Conservation (phyloP, 2,329 filamentous ascomycete genomes). For the Apiospora rasikravindrae region DNA sequence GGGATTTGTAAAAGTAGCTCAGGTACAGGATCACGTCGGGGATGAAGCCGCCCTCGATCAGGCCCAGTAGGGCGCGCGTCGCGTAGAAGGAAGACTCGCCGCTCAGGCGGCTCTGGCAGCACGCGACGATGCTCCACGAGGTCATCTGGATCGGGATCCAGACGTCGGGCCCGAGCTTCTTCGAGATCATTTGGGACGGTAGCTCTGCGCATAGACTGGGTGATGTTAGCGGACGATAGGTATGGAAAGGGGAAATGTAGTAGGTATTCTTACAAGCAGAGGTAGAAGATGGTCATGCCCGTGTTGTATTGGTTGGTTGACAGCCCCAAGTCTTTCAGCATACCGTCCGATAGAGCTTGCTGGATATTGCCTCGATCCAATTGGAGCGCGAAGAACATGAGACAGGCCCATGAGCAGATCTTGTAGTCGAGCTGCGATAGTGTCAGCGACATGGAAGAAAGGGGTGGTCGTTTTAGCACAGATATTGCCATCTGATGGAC, state of each 20-base stretch:
- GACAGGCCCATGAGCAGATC: slow-evolving; percentile 56
- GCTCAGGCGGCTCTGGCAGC: slow-evolving; percentile 37
- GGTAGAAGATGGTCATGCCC: slow-evolving; percentile 25
- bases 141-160: slow-evolving; percentile 44
- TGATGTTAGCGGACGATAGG: background rate
- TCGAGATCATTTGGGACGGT: slow-evolving; percentile 33
- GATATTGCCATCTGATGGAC: too few species aligned
- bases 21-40: slow-evolving; percentile 41
- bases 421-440: slow-evolving; percentile 46
- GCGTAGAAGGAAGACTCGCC: slow-evolving; percentile 37
- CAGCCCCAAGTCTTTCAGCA: slow-evolving; percentile 40
- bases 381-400: slow-evolving; percentile 60
- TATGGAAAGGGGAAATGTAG: background rate
- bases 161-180: slow-evolving; percentile 31
- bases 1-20: slow-evolving; percentile 22
- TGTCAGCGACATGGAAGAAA: background rate
- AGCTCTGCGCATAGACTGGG: slow-evolving; percentile 28
- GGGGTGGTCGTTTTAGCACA: background rate
- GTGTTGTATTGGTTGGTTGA: slow-evolving; percentile 36
- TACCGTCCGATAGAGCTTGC: slow-evolving; percentile 42
- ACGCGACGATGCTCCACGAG: slow-evolving; percentile 41
- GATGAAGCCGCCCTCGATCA: slow-evolving; percentile 44
- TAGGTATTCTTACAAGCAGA: slow-evolving; percentile 21
- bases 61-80: slow-evolving; percentile 39
- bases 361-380: slow-evolving; percentile 53